Conservation (phyloP, 2,329 filamentous ascomycete species). For the Bipolaris victoriae region DNA sequence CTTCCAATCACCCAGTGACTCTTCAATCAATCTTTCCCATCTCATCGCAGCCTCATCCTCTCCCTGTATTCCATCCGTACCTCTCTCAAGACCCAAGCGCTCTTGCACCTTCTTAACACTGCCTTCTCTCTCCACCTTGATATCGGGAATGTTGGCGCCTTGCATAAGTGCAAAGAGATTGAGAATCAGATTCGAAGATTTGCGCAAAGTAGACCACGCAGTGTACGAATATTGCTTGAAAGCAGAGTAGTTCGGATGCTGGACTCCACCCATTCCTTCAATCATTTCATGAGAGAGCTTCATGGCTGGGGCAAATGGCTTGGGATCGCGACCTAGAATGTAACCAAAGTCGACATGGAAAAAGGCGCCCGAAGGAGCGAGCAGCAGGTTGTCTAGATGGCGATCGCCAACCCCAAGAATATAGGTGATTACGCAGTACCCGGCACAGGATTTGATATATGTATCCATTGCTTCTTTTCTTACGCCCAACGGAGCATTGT, state of each 20-base stretch:
- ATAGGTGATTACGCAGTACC: constrained; percentile 98
- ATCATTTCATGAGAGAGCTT: constrained; percentile 99
- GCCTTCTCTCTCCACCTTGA: constrained; percentile 89
- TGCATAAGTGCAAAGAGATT: constrained; percentile 98
- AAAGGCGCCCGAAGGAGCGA: constrained; percentile 89
- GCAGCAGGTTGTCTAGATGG: constrained; percentile 91
- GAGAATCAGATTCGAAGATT: constrained; percentile 87
- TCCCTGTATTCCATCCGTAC: constrained; percentile 54
- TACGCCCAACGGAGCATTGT: constrained; percentile 79
- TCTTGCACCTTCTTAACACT: constrained; percentile 95
- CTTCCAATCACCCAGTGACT: constrained; percentile 81
- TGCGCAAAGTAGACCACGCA: constrained; percentile 87
- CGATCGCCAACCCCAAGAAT: constrained; percentile 95
- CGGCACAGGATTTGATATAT: constrained; percentile 93
- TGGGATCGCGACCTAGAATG: constrained; percentile 94
- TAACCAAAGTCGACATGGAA: constrained; percentile 99
- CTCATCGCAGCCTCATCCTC: constrained; percentile 91
- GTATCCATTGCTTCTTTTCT: constrained; percentile 93
- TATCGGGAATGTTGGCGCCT: constrained; percentile 95
- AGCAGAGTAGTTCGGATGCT: constrained; percentile 78
- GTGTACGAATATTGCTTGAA: constrained; percentile 98
- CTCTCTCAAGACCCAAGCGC: constrained; percentile 81
- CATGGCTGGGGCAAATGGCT: constrained; percentile 96
- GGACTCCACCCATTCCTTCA: constrained; percentile 91
- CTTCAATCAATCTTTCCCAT: constrained; percentile 88